These are phyloP conservation scores for Dittrichia graveolens DNA, from an alignment of 129 eudicot species.

Conservation along the genomic window DNA sequence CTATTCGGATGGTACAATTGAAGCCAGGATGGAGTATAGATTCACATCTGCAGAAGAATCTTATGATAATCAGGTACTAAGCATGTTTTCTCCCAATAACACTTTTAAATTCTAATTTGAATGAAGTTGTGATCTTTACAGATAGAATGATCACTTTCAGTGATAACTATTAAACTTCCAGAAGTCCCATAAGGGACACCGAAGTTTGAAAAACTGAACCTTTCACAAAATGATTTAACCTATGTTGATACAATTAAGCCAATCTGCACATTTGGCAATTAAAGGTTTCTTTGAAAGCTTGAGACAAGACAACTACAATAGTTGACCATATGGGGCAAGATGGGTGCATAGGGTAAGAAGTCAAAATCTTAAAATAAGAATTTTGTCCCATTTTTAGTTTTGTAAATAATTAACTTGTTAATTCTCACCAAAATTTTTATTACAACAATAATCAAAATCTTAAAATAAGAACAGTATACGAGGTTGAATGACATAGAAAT, in stretches of 20 bases:
- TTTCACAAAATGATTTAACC: not conserved
- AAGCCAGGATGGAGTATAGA: conserved; percentile 78
- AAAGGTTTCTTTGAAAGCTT: not conserved
- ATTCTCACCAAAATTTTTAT: too few relatives aligned
- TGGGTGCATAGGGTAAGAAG: too few relatives aligned
- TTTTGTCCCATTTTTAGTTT: too few relatives aligned
- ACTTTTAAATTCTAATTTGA: not conserved
- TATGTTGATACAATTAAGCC: not conserved
- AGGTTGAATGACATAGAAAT: too few relatives aligned
- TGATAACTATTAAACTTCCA: not conserved
- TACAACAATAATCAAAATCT: too few relatives aligned
- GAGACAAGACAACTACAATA: not conserved
- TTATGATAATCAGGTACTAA: not conserved
- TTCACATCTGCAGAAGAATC: conserved; percentile 69
- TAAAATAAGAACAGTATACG: too few relatives aligned
- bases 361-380: too few relatives aligned
- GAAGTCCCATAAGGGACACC: not conserved
- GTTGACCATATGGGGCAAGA: not conserved
- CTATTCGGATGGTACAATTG: conserved; percentile 75
- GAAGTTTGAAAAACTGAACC: not conserved
- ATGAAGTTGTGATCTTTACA: too few relatives aligned
- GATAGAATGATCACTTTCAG: too few relatives aligned
- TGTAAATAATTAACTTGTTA: too few relatives aligned
- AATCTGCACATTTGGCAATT: not conserved
- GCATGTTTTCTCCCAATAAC: not conserved